phyloP scores from a whole-genome alignment of 108 stramenopile species.

The Chaetoceros muelleri region DNA sequence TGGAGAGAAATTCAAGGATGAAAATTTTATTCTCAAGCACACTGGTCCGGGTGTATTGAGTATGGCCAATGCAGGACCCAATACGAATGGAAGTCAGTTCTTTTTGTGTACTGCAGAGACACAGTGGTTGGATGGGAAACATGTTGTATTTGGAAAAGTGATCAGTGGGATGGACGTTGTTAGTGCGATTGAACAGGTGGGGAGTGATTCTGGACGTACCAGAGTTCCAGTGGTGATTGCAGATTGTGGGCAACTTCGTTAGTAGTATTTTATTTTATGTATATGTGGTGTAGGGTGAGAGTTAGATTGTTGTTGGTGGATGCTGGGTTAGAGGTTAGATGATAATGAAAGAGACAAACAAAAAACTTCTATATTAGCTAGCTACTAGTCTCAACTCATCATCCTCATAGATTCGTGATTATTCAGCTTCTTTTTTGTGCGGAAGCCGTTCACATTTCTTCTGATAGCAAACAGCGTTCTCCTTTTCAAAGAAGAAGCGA shows the following conservation, averaged over 20 bases:
- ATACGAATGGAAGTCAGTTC: constrained; percentile 93
- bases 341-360: too few species aligned
- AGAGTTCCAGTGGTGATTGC: constrained; percentile 64
- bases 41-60: constrained; percentile 51
- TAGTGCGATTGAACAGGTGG: constrained; percentile 86
- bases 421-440: too few species aligned
- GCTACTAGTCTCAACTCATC: too few species aligned
- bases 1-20: constrained; percentile 90
- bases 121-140: constrained; percentile 93
- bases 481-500: too few species aligned
- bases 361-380: too few species aligned
- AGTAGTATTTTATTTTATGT: too few species aligned
- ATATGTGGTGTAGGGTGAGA: too few species aligned
- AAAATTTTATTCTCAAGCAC: constrained; percentile 93
- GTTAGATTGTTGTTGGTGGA: too few species aligned
- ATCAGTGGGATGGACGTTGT: constrained; percentile 82
- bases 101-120: constrained; percentile 93
- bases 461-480: too few species aligned
- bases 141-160: constrained; percentile 94
- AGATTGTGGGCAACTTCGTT: constrained; percentile 69
- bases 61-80: constrained; percentile 92
- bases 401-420: too few species aligned
- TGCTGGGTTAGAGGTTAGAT: too few species aligned
- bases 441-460: too few species aligned
- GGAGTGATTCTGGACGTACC: constrained; percentile 75